Evolutionary conservation across 208 protist genomes (phyloP).

Genomic region (Crithidia expoeki): DNA sequence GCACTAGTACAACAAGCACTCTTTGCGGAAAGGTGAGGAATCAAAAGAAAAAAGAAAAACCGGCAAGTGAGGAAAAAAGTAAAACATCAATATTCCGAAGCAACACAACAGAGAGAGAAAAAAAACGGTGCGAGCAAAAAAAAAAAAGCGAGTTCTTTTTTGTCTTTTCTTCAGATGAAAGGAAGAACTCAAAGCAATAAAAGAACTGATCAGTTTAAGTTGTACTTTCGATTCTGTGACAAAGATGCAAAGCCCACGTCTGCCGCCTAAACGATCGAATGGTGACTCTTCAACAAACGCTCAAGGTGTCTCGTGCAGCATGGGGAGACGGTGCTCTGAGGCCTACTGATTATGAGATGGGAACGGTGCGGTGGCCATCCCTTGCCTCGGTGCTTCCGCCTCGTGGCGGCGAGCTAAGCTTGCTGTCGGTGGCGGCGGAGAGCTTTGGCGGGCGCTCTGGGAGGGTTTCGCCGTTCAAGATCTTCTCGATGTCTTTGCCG

Average conservation of each 20-base stretch:
- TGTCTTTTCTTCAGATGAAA: neutral
- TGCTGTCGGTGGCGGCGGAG: slow-evolving; percentile 26
- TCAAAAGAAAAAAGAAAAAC: slow-evolving; percentile 15
- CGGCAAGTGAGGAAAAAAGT: slow-evolving; percentile 14
- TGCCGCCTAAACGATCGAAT: neutral
- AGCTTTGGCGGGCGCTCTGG: slow-evolving; percentile 44
- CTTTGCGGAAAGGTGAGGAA: too few relatives aligned
- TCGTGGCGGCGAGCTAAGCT: slow-evolving; percentile 9
- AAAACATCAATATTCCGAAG: neutral
- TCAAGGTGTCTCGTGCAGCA: neutral
- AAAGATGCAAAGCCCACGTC: slow-evolving; percentile 14
- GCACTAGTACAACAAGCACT: too few relatives aligned
- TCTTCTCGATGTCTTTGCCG: slow-evolving; percentile 75
- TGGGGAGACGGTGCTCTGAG: neutral
- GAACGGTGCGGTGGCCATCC: slow-evolving; percentile 27
- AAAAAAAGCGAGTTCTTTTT: neutral
- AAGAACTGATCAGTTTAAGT: slow-evolving; percentile 17
- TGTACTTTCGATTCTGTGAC: slow-evolving; percentile 16
- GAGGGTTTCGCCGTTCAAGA: slow-evolving; percentile 79
- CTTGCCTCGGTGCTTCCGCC: slow-evolving; percentile 24
- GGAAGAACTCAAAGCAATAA: neutral
- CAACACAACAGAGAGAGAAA: slow-evolving; percentile 10
- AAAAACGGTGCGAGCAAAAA: slow-evolving; percentile 16
- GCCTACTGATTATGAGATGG: slow-evolving; percentile 32
- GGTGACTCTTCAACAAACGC: neutral